Conservation (phyloP, 148 eudicot species). For the Heliamphora exappendiculata region DNA sequence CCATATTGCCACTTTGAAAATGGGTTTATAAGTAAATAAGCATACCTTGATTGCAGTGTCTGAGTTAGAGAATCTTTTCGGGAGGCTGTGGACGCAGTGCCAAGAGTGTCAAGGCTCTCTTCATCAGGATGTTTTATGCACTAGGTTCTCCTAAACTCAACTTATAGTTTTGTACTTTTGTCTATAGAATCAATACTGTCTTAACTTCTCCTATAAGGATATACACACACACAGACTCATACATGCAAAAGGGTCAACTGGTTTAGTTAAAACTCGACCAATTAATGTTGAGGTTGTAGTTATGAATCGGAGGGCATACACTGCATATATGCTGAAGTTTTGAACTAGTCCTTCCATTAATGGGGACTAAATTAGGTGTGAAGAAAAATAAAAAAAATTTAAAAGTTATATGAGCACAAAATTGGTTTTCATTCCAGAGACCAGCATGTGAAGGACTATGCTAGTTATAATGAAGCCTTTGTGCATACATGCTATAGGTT, state of each 20-base stretch:
- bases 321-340: too few relatives aligned
- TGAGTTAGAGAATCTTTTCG: constrained; percentile 84
- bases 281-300: too few relatives aligned
- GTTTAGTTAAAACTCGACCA: too few relatives aligned
- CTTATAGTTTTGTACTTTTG: neutral
- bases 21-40: neutral
- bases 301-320: too few relatives aligned
- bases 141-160: constrained; percentile 47
- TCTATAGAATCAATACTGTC: neutral
- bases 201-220: neutral
- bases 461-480: neutral
- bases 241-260: too few relatives aligned
- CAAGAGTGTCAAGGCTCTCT: constrained; percentile 99
- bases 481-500: too few relatives aligned
- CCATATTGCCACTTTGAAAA: neutral
- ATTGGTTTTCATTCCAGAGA: neutral
- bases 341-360: too few relatives aligned
- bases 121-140: constrained; percentile 97
- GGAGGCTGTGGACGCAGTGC: constrained; percentile 97
- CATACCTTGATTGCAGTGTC: constrained; percentile 51
- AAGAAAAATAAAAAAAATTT: too few relatives aligned
- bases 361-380: too few relatives aligned
- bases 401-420: neutral
- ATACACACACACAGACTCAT: too few relatives aligned
- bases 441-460: neutral